phyloP scores from a whole-genome alignment of 2,329 filamentous ascomycete genomes.

The Orbilia blumenaviensis region DNA sequence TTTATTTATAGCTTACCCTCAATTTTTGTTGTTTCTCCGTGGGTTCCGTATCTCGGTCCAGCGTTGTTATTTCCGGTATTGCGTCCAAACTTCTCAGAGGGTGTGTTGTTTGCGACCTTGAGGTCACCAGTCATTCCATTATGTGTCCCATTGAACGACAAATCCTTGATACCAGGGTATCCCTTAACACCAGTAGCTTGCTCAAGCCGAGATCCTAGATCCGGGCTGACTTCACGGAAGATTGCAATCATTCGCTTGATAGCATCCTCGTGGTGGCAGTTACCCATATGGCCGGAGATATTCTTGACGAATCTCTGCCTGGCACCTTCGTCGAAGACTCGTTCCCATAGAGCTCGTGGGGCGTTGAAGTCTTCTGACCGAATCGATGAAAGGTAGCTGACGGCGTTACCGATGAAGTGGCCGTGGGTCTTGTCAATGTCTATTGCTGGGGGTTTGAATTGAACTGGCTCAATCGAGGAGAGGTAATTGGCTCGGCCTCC shows the following conservation, averaged over 20 bases:
- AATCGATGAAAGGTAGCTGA: constrained; percentile 63
- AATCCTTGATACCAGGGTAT: constrained; percentile 67
- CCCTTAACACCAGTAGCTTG: constrained; percentile 72
- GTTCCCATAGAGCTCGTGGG: constrained; percentile 70
- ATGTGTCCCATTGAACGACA: constrained; percentile 70
- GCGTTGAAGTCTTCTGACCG: constrained; percentile 63
- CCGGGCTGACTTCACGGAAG: constrained; percentile 71
- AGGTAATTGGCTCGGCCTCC: constrained; percentile 72
- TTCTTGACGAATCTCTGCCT: constrained; percentile 70
- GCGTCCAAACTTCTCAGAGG: constrained; percentile 59
- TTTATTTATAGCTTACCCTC: constrained; percentile 47
- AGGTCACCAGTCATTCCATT: constrained; percentile 69
- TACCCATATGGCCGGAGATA: constrained; percentile 70
- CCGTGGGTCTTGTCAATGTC: constrained; percentile 62
- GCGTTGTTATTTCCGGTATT: constrained; percentile 63
- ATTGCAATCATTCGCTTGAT: constrained; percentile 73
- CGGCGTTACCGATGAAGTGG: constrained; percentile 64
- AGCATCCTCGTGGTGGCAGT: constrained; percentile 69
- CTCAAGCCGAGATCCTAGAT: constrained; percentile 69
- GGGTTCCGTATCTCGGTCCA: constrained; percentile 63
- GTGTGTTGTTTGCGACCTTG: constrained; percentile 66
- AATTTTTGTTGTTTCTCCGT: constrained; percentile 57
- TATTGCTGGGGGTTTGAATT: constrained; percentile 62
- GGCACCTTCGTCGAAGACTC: constrained; percentile 69
- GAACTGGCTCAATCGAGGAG: constrained; percentile 64